phyloP scores from a whole-genome alignment of 176 grass and related monocot genomes.

The Bothriochloa decipiens region DNA sequence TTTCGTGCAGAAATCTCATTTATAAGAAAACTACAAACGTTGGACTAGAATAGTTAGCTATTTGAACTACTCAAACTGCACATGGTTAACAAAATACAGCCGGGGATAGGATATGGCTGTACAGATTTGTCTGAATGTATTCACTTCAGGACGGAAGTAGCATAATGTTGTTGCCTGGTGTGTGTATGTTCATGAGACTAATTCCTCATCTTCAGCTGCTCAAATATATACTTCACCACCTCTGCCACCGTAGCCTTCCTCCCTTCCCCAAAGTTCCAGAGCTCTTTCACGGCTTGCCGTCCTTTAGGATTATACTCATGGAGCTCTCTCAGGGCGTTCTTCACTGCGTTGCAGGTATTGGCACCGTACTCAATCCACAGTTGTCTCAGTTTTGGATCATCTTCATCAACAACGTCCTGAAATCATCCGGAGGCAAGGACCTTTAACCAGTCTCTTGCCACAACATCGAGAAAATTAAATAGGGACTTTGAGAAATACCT shows the following conservation, averaged over 20 bases:
- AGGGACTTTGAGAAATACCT: conserved; percentile 22
- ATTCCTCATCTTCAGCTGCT: conserved; percentile 17
- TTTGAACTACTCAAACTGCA: not conserved
- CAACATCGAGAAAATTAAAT: conserved; percentile 6
- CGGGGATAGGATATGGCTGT: not conserved
- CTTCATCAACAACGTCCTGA: conserved; percentile 35
- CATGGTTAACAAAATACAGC: not conserved
- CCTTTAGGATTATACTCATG: conserved; percentile 19
- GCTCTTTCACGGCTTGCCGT: conserved; percentile 14
- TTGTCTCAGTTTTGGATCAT: conserved; percentile 46
- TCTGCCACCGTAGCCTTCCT: conserved; percentile 12
- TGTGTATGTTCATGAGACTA: not conserved
- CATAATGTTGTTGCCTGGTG: not conserved
- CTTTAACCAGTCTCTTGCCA: not conserved
- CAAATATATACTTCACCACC: not conserved
- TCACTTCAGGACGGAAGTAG: not conserved
- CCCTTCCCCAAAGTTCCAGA: conserved; percentile 34
- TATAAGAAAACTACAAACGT: not conserved
- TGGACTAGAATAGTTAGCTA: not conserved
- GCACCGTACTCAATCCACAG: not conserved
- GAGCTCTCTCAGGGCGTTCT: conserved; percentile 24
- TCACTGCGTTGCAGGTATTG: conserved; percentile 19
- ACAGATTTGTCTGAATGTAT: not conserved
- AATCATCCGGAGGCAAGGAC: conserved; percentile 4
- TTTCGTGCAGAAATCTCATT: not conserved